phyloP scores from a whole-genome alignment of 2,329 filamentous ascomycete species.

The Diaporthe humulicola region DNA sequence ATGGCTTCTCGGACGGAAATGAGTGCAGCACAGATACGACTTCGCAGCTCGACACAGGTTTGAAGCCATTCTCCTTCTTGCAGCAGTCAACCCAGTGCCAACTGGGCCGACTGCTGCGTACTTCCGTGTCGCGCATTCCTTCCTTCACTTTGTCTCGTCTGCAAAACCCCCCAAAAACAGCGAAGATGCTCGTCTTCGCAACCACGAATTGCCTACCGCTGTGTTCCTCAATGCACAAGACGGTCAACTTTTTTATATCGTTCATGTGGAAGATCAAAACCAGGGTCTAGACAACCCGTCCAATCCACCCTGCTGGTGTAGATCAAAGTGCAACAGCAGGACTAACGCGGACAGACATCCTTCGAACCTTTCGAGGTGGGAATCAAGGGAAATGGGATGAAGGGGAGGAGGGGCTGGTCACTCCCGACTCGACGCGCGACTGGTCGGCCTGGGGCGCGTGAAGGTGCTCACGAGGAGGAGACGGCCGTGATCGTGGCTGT shows the following conservation, averaged over 20 bases:
- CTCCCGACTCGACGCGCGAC: neutral
- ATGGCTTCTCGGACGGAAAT: constrained; percentile 8
- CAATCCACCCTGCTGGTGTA: constrained; percentile 75
- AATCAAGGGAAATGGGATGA: neutral
- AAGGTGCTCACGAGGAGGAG: constrained; percentile 36
- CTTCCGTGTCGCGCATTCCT: constrained; percentile 1
- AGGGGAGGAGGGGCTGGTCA: neutral
- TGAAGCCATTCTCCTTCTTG: constrained; percentile 9
- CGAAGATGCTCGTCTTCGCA: constrained; percentile 41
- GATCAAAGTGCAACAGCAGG: constrained; percentile 68
- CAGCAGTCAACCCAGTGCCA: neutral
- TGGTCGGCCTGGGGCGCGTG: neutral
- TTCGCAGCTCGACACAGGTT: constrained; percentile 28
- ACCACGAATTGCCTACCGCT: constrained; percentile 75
- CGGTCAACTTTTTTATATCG: constrained; percentile 70
- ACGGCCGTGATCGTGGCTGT: constrained; percentile 34
- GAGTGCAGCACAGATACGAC: neutral
- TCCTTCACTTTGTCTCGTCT: constrained; percentile 8
- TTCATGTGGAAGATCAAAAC: constrained; percentile 73
- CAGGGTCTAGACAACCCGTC: constrained; percentile 77
- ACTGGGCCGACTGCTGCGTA: neutral
- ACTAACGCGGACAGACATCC: constrained; percentile 75
- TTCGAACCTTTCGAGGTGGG: neutral
- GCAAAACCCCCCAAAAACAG: neutral
- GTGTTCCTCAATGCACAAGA: constrained; percentile 68